These are phyloP conservation scores for Dianthus caryophyllus DNA, from an alignment of 148 eudicot species.

Conservation along the genomic window DNA sequence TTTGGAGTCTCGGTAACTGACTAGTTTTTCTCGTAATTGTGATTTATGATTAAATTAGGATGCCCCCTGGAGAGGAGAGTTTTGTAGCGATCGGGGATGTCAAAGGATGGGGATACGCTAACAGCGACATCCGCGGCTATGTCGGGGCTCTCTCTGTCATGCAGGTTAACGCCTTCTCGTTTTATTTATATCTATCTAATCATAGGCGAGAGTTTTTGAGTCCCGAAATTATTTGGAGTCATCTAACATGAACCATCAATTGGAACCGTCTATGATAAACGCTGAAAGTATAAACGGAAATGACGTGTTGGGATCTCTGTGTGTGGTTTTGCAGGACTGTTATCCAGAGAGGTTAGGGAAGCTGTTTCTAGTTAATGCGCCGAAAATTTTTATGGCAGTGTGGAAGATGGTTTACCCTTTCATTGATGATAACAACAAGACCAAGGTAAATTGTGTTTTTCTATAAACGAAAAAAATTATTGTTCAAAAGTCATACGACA, in stretches of 20 bases:
- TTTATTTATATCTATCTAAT: too few relatives aligned
- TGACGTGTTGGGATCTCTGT: background rate
- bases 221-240: too few relatives aligned
- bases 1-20: background rate
- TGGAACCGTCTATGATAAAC: background rate
- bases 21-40: background rate
- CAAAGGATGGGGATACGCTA: constrained; percentile 77
- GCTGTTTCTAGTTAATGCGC: constrained; percentile 57
- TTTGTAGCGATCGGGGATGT: constrained; percentile 55
- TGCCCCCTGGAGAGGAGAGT: constrained; percentile 67
- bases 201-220: too few relatives aligned
- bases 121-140: constrained; percentile 62
- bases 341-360: constrained; percentile 92
- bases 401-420: constrained; percentile 84
- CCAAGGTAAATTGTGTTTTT: constrained; percentile 44
- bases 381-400: constrained; percentile 55
- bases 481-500: too few relatives aligned
- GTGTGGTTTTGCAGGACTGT: constrained; percentile 48
- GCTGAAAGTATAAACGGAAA: background rate
- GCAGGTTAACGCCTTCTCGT: constrained; percentile 44
- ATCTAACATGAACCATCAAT: too few relatives aligned
- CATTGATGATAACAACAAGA: constrained; percentile 67
- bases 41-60: constrained; percentile 33
- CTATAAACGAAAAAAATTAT: too few relatives aligned
- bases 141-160: constrained; percentile 59